These are phyloP conservation scores for Aspergillus novoparasiticus DNA, from an alignment of 2,329 filamentous ascomycete species.

Conservation along the genomic window DNA sequence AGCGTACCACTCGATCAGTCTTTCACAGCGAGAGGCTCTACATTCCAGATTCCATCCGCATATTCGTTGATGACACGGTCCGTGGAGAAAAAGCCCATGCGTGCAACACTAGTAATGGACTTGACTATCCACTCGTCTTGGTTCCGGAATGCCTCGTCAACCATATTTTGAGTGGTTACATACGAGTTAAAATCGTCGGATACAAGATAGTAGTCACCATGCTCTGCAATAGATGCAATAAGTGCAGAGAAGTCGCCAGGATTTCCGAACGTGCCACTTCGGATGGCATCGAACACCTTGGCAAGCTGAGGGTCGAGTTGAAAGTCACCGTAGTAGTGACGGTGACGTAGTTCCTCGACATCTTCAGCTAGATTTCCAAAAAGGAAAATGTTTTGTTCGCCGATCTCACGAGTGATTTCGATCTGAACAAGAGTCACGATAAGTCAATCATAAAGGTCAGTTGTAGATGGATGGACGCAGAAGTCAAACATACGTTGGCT, in stretches of 20 bases:
- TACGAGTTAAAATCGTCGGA: constrained; percentile 98
- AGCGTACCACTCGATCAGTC: constrained; percentile 20
- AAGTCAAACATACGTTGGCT: constrained; percentile 72
- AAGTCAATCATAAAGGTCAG: background rate
- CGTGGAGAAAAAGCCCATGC: constrained; percentile 97
- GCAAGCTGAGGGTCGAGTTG: constrained; percentile 73
- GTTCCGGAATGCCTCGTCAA: constrained; percentile 89
- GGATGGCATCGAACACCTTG: constrained; percentile 82
- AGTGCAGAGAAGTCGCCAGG: constrained; percentile 77
- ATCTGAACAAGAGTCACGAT: constrained; percentile 58
- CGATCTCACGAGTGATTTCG: constrained; percentile 95
- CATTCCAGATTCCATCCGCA: constrained; percentile 95
- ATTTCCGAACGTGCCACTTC: constrained; percentile 78
- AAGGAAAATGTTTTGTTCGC: constrained; percentile 96
- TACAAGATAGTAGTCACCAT: constrained; percentile 96
- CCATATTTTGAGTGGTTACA: constrained; percentile 83
- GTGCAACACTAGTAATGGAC: constrained; percentile 80
- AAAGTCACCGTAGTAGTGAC: constrained; percentile 81
- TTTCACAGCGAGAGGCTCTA: constrained; percentile 71
- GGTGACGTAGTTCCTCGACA: constrained; percentile 91
- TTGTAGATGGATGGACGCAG: background rate
- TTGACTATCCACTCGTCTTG: constrained; percentile 92
- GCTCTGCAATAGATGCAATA: constrained; percentile 81
- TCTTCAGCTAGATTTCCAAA: constrained; percentile 96
- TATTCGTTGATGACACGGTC: constrained; percentile 97